Evolutionary conservation across 2,329 filamentous ascomycete species (phyloP), one percentile per base, ranked within the genome.

Genomic region (Calonectria pseudoturangicola): DNA sequence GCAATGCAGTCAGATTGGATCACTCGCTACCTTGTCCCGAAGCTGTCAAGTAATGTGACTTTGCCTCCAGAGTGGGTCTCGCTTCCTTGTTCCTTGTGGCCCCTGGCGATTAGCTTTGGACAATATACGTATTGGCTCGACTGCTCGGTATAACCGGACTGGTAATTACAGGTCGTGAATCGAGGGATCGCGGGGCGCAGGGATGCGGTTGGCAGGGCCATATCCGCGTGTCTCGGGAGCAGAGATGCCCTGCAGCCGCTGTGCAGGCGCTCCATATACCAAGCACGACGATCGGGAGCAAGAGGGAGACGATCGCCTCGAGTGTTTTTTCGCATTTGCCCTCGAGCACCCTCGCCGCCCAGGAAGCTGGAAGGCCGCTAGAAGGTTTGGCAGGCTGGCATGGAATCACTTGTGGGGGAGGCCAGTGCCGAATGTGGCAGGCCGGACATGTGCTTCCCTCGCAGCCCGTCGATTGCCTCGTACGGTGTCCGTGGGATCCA

Each of bases 21-120:
- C 54, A 41, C 54, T 60, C 54, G 54, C 54, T 60, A 60, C 33
- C 54, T 60, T 60, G 54, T 60, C 54, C 54, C 54, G 54, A 60
- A 60, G 54, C 54, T 60, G 54, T 60, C 54, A 60, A 60, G 54
- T 60, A 60, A 60, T 60, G 54, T 60, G 54, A 60, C 54, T 60
- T 60, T 60, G 33, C 21, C 45, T 48, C 16, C 54, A 36, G 54
- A 27, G 54, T 60, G 54, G 54, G 54, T 27, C 54, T 60, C 54
- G 54, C 54, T 60, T 60, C 54, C 51, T 56, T 56, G 51, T 56
- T 56, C 51, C 54, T 60, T 41, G 54, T 41, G 54, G 54, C 54
- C 36, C 54, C 54, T 12, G 54, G 54, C 54, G 54, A 60, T 60
- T 60, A 60, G 54, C 54, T 60, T 58, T 56, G 25, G 21, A 27